Base-by-base conservation (phyloP, 2,329 filamentous ascomycete species). In the Reticulascus tulasneorum region DNA sequence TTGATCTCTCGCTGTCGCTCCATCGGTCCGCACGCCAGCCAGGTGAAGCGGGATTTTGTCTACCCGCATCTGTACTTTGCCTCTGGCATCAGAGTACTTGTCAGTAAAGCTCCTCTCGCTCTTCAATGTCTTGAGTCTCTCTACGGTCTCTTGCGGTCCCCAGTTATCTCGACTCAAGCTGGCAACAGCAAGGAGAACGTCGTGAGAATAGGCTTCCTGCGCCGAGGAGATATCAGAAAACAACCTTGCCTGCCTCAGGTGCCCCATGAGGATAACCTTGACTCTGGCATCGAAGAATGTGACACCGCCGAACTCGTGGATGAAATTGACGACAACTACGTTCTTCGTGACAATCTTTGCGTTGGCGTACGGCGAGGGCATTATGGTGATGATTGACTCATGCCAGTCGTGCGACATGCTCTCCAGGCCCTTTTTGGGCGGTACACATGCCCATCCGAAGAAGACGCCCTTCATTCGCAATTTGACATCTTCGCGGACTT, bases 401-500 rank as follows among this genome's bases (percentile, higher is more conserved):
- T 73, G 64, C 82, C 82, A 86, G 21, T 67, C 62, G 4, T 54
- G 40, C 0, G 63, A 55, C 3, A 63, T 33, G 4, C 53, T 52
- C 4, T 63, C 59, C 3, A 51, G 44, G 0, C 48, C 51, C 16
- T 59, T 54, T 1, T 54, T 52, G 0, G 62, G 58, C 2, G 67
- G 43, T 3, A 77, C 48, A 1, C 69, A 58, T 0, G 71, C 73
- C 81, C 82, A 86, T 4, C 77, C 80, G 24, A 82, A 77, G 48
- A 81, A 86, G 7, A 81, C 68, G 0, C 82, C 82, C 10, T 64
- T 59, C 32, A 85, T 63, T 4, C 73, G 68, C 43, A 73, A 58
- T 16, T 67, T 61, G 25, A 82, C 53, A 22, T 74, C 65, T 18
- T 73, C 70, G 0, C 75, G 63, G 1, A 82, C 62, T 9, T 64